Percentiles rank a stretch among this genome's conserved stretches.
Conservation (phyloP, 73 alveolate genomes). For the Blepharisma stoltei region DNA sequence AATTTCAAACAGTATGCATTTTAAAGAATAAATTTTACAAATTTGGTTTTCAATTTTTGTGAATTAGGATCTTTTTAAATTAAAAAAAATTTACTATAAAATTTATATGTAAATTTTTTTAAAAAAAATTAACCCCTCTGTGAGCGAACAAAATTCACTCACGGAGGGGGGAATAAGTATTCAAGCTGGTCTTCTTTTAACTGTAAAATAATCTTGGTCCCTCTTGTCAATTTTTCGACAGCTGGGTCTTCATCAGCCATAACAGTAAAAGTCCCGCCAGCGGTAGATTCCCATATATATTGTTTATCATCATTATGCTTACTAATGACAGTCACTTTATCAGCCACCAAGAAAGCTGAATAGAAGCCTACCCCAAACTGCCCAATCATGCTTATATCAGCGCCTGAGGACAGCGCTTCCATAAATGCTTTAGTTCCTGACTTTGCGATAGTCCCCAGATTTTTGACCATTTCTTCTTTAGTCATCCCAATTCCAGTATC, state of each 20-base stretch:
- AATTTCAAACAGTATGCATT: too few relatives aligned
- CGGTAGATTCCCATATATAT: constrained; percentile 98
- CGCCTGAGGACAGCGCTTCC: constrained; percentile 99
- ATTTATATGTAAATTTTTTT: too few relatives aligned
- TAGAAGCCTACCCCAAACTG: constrained; percentile 99
- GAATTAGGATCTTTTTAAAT: too few relatives aligned
- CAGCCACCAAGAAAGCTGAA: constrained; percentile 98
- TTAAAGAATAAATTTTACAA: too few relatives aligned
- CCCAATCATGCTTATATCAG: constrained; percentile 99
- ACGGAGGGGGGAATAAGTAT: too few relatives aligned
- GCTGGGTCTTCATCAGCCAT: constrained; percentile 72
- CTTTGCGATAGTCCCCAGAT: constrained; percentile 99
- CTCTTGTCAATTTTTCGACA: constrained; percentile 86
- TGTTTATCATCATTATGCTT: constrained; percentile 90
- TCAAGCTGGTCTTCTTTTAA: constrained; percentile 98
- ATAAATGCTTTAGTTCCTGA: constrained; percentile 99
- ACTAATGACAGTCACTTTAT: constrained; percentile 92
- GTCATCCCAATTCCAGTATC: constrained; percentile 99
- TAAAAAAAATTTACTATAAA: too few relatives aligned
- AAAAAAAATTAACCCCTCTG: too few relatives aligned
- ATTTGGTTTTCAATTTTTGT: too few relatives aligned
- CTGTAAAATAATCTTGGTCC: constrained; percentile 93
- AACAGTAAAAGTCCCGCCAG: constrained; percentile 97
- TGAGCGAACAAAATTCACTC: too few relatives aligned
- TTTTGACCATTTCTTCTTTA: constrained; percentile 96